Base-by-base conservation (phyloP, 139 green algal genomes). In the Auxenochlorella protothecoides region DNA sequence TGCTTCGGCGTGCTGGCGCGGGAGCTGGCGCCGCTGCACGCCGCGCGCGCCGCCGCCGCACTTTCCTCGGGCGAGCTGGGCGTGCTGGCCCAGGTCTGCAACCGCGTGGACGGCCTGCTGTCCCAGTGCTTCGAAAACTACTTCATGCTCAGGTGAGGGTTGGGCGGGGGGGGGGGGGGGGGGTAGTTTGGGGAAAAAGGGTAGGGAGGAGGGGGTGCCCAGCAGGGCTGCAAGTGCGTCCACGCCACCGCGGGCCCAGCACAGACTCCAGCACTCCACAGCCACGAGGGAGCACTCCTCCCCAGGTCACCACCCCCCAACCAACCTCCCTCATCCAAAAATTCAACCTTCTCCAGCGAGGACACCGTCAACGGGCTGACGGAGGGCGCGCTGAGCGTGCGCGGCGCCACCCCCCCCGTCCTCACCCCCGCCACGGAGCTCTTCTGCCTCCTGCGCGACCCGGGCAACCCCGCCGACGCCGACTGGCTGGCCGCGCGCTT, bases 91-190 rank as follows among this genome's bases (percentile, higher is more conserved):
- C 65, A 79, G 52, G 72, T 88, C 13, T 64, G 71, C 60, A 53
- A 64, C 6, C 68, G 68, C 9, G 72, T 77, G 16, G 78, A 85
- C 59, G 74, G 70, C 53, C 73, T 87, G 79, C 73, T 88, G 13
- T 74, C 75, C 15, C 51, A 65, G 3, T 65, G 56, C 27, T 87
- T 88, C 72, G 83, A 88, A 55, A 83, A 83, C 61, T 88, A 88
- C 74, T 81, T 81, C 70, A 63, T 73, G 56, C 65, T 82, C 6
- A 79, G 65, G 65, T 73, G 27, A 44, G 27, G 27, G 27, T 0
- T 44, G 0, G 27, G 27, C 27, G 27, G 27, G 27, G 1, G 27
- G 27, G 27, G 0, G 27, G 27, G 0, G 27, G 27, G 27, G 1
- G 27, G 27, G 27, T 44, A 2, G 27, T 44, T 44, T 44, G 27